Percentiles rank a stretch among this genome's conserved stretches.
Conservation (phyloP, 2,329 filamentous ascomycete genomes). For the Hortaea sp. region DNA sequence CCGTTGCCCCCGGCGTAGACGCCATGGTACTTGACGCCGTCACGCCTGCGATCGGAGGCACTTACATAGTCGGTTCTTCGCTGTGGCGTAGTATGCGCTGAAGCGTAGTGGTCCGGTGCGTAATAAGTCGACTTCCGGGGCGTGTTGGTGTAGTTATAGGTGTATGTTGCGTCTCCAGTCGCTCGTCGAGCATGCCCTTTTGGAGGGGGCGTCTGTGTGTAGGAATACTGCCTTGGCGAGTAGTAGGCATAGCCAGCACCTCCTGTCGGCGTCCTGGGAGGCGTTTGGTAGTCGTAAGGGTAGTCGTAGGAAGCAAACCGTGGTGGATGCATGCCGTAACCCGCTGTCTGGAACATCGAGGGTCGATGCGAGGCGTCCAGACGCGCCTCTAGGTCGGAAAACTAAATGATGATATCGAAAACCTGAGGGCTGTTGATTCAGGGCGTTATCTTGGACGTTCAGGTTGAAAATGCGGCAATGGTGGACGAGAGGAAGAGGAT, state of each 20-base stretch:
- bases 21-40: slow-evolving; percentile 28
- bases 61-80: slow-evolving; percentile 57
- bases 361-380: slow-evolving; percentile 25
- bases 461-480: slow-evolving; percentile 18
- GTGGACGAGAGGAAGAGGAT: slow-evolving; percentile 21
- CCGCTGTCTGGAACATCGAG: slow-evolving; percentile 25
- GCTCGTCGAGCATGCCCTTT: slow-evolving; percentile 46
- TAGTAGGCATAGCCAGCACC: slow-evolving; percentile 37
- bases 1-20: slow-evolving; percentile 22
- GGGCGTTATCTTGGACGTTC: slow-evolving; percentile 16
- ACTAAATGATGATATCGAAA: slow-evolving; percentile 5
- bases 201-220: slow-evolving; percentile 38
- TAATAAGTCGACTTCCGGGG: slow-evolving; percentile 24
- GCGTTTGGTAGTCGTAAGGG: slow-evolving; percentile 38
- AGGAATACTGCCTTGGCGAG: slow-evolving; percentile 42
- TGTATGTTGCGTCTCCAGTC: slow-evolving; percentile 41
- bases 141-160: slow-evolving; percentile 29
- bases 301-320: slow-evolving; percentile 41
- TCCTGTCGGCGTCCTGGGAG: slow-evolving; percentile 38
- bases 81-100: slow-evolving; percentile 39
- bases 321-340: slow-evolving; percentile 32
- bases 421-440: not conserved
- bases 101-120: slow-evolving; percentile 37
- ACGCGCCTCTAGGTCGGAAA: slow-evolving; percentile 16
- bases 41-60: slow-evolving; percentile 41